phyloP scores from a whole-genome alignment of 2,329 filamentous ascomycete species.

The Microsporum canis region DNA sequence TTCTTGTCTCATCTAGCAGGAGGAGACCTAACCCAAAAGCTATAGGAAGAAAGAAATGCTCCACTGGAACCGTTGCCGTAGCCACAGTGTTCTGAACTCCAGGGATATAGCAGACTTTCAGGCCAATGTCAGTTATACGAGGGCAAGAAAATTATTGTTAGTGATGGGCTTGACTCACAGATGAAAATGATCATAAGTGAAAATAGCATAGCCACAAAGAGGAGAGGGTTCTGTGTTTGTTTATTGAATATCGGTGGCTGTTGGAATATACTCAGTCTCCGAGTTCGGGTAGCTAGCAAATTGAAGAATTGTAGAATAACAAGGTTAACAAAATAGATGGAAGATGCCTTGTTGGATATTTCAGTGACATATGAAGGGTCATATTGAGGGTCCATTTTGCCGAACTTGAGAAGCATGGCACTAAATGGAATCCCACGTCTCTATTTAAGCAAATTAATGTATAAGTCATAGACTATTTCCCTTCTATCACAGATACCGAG shows the following conservation, averaged over 20 bases:
- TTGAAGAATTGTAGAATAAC: constrained; percentile 68
- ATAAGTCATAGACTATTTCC: constrained; percentile 35
- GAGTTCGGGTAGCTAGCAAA: constrained; percentile 56
- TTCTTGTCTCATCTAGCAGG: constrained; percentile 55
- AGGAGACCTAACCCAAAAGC: constrained; percentile 57
- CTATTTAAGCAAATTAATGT: not conserved
- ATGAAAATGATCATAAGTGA: constrained; percentile 58
- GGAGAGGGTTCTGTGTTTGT: constrained; percentile 53
- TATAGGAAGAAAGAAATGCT: constrained; percentile 67
- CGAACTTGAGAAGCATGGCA: constrained; percentile 58
- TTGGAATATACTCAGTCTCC: constrained; percentile 56
- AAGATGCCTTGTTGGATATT: constrained; percentile 53
- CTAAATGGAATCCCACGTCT: constrained; percentile 54
- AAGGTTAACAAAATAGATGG: constrained; percentile 68
- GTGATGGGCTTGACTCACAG: constrained; percentile 33
- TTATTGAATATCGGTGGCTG: constrained; percentile 58
- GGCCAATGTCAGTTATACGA: constrained; percentile 12
- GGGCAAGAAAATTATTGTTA: not conserved
- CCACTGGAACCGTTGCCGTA: constrained; percentile 54
- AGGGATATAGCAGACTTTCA: constrained; percentile 47
- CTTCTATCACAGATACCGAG: constrained; percentile 8
- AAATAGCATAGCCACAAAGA: constrained; percentile 61
- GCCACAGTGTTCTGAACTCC: constrained; percentile 49
- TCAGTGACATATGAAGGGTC: constrained; percentile 44
- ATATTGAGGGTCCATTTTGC: constrained; percentile 40